Base-by-base conservation (phyloP, 305 asterid genomes). In the Rubia tinctorum region DNA sequence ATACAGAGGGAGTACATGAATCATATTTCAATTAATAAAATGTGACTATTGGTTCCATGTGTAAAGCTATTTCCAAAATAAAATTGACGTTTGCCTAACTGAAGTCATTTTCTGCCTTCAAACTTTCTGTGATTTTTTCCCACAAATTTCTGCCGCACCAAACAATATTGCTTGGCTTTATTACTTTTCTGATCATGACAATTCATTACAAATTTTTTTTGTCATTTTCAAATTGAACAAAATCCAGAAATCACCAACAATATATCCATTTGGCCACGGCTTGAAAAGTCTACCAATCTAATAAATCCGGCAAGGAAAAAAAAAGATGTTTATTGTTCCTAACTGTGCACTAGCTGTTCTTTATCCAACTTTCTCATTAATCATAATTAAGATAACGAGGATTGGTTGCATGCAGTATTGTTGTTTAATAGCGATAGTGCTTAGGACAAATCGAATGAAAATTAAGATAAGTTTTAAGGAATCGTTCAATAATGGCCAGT, bases 51-150 rank as follows among this genome's bases (percentile, higher is more conserved):
- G 56, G 13, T 49, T 63, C 53, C 56, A 49, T 49, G 56, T 49
- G n/a, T 53, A 53, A 53, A 53, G 8, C 59, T 18, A 53, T 53
- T 53, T 53, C 59, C 59, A 53, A 53, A 53, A 53, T 18, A 5
- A 53, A 53, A 53, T 53, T 53, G 59, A 18, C 59, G 22, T 18
- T 6, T 40, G 8, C 34, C 63, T 23, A 34, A 75, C 69, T 67
- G 18, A 67, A 67, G 78, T 67, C 78, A 67, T 58, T 75, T 74
- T 75, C 73, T 8, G 25, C 34, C 45, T 37, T 23, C 39, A 40
- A 65, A 66, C 51, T 30, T 53, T 30, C 14, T 4, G 5, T 20
- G 66, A 73, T 40, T 39, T 56, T 0, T 56, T 66, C 40, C 45
- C n/a, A 27, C 65, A 58, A 53, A 39, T 55, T 53, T 66, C 51